Base-by-base conservation (phyloP, 2,329 filamentous ascomycete species). In the Colletotrichum destructivum region DNA sequence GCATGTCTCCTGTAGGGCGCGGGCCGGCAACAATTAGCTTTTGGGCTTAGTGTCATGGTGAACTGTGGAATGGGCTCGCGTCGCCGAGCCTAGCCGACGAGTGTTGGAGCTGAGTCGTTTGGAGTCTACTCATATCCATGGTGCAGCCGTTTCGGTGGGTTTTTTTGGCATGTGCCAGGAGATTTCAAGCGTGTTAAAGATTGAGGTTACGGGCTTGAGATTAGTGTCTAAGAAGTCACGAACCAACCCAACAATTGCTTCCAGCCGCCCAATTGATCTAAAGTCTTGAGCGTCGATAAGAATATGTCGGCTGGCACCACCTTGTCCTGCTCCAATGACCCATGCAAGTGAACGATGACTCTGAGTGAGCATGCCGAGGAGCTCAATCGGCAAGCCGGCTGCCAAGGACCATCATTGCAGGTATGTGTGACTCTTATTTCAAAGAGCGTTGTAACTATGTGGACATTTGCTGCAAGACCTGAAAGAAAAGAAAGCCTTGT, bases 1-100 rank as follows among this genome's bases (percentile, higher is more conserved):
- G 21, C 61, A 63, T 63, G 61, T 63, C 38, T 9, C 12, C 15
- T 16, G 47, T 26, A 63, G 61, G 61, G 61, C 47, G 61, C 16
- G 35, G 47, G 47, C 35, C 11, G 2, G 21, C 15, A 49, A n/a
- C 13, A 51, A 51, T 21, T 21, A 13, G 23, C 44, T 61, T 47
- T 38, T 23, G 31, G 23, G 59, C 26, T 49, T 23, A 61, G 59
- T 35, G 8, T 35, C 31, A 35, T 2, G 31, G 31, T 61, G 44
- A 38, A 49, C 26, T 26, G 44, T 26, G 59, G 26, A 35, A 61
- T n/a, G 57, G 31, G 16, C 35, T 44, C 44, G 18, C 44, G 31
- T 9, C 7, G 26, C 59, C 59, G 44, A 38, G n/a, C n/a, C 23
- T 62, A 40, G 31, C 44, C 59, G 44, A 51, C 16, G 11, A 18